Evolutionary conservation across 352 stramenopile genomes (phyloP), one percentile per base, ranked within the genome.

Genomic region (Pythium vanterpoolii): DNA sequence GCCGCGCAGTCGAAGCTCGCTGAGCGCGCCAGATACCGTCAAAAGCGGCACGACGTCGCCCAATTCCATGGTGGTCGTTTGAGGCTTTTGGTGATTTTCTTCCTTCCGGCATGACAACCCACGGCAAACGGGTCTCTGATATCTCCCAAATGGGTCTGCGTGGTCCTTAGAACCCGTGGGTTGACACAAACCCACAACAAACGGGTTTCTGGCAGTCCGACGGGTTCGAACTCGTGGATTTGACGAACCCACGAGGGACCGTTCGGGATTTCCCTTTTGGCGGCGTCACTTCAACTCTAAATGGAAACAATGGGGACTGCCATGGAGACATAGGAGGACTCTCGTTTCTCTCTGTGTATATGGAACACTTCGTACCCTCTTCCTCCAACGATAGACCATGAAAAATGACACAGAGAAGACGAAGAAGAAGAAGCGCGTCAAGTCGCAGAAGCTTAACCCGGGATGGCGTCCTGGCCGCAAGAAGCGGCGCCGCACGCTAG

Each of bases 21-120:
- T 46, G 18, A 60, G 46, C 44, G 66, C 61, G 0, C 28, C 64
- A 26, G 60, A 44, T 14, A 66, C 47, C 68, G 79, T 89, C 58
- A 74, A 83, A 31, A 91, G 67, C 77, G 82, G 82, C 62, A 87
- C 74, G 11, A 84, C 66, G 43, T 72, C 69, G 39, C 53, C 61
- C 33, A 68, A 36, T 19, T 68, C 61, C 61, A 68, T 68, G 4
- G 21, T 45, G 5, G 18, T 43, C 36, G 13, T 18, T 7, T 45
- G 40, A 11, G 42, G 19, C 9, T 11, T 24, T 28, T 24, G 36
- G 36, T 6, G 31, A 36, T 43, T 24, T 31, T 48, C 42, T 33
- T 33, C 27, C 9, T 4, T 5, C 24, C 24, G 16, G 18, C 8
- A 39, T 53, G 45, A 53, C 45, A 53, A 38, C 46, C 46, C 27